phyloP scores from a whole-genome alignment of 768 basidiomycete genomes.

The Boletellus ananas region DNA sequence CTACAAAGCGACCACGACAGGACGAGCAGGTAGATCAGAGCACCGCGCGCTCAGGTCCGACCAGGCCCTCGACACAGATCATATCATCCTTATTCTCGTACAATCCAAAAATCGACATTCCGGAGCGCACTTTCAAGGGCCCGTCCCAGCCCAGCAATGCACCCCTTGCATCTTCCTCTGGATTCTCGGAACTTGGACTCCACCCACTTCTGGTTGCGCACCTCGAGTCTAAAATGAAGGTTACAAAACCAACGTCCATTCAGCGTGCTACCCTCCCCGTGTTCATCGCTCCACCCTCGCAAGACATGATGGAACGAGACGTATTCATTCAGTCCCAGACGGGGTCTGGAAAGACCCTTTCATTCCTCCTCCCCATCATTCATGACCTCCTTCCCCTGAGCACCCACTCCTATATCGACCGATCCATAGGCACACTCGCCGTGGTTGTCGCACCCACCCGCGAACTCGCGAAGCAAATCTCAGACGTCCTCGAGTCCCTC shows the following conservation, averaged over 20 bases:
- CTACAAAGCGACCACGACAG: constrained; percentile 46
- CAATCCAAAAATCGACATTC: constrained; percentile 65
- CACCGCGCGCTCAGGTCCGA: constrained; percentile 18
- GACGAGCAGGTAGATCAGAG: constrained; percentile 21
- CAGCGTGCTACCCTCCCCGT: constrained; percentile 69
- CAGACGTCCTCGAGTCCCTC: constrained; percentile 84
- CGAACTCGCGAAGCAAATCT: constrained; percentile 95
- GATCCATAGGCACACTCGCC: constrained; percentile 91
- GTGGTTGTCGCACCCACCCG: constrained; percentile 94
- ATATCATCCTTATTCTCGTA: constrained; percentile 89
- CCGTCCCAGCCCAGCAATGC: constrained; percentile 72
- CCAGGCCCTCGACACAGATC: constrained; percentile 48
- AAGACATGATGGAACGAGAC: constrained; percentile 51
- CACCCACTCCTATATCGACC: constrained; percentile 87
- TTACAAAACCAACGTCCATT: constrained; percentile 84
- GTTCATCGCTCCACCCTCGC: constrained; percentile 46
- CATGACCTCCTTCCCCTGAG: constrained; percentile 91
- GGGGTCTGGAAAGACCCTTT: constrained; percentile 93
- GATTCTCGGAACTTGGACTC: constrained; percentile 79
- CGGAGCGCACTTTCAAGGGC: constrained; percentile 27
- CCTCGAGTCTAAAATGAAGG: constrained; percentile 73
- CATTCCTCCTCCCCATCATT: constrained; percentile 91
- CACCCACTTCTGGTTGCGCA: constrained; percentile 77
- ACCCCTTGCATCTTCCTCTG: constrained; percentile 68
- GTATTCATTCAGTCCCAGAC: constrained; percentile 96